Evolutionary conservation across 2,329 filamentous ascomycete species (phyloP).

Genomic region (Didymella glomerata): DNA sequence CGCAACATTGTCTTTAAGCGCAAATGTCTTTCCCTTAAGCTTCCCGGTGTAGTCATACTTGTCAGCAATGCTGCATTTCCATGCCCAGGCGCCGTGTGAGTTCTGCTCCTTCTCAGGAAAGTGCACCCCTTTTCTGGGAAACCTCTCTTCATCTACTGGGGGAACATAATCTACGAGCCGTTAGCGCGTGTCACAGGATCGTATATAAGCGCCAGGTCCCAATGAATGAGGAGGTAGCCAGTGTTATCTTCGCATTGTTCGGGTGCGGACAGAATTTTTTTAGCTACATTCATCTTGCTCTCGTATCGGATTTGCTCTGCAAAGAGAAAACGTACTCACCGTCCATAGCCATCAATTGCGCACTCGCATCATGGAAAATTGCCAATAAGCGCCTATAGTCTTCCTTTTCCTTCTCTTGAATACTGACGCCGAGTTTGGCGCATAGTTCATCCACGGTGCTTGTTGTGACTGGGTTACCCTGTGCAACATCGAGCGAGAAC

Average conservation of each 20-base stretch:
- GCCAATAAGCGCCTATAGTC: constrained; percentile 51
- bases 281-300: no score
- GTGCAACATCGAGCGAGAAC: constrained; percentile 46
- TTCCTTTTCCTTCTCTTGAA: constrained; percentile 49
- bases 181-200: not conserved
- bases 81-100: constrained; percentile 55
- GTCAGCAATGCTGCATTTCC: constrained; percentile 51
- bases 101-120: constrained; percentile 45
- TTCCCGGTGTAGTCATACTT: constrained; percentile 34
- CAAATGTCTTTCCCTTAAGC: constrained; percentile 50
- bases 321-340: constrained; percentile 11
- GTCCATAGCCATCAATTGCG: constrained; percentile 49
- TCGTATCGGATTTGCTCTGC: no score
- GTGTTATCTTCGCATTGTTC: no score
- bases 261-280: no score
- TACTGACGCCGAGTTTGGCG: constrained; percentile 42
- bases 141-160: constrained; percentile 43
- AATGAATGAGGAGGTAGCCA: no score
- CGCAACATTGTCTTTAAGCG: constrained; percentile 46
- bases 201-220: no score
- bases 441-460: constrained; percentile 46
- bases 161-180: constrained; percentile 42
- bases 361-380: constrained; percentile 52
- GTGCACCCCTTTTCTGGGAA: constrained; percentile 49
- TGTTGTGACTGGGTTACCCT: constrained; percentile 47